Percentiles rank a stretch among this genome's conserved stretches.
These are phyloP conservation scores for Brassica balearica DNA, from an alignment of 441 rosid genomes.

Conservation along the genomic window DNA sequence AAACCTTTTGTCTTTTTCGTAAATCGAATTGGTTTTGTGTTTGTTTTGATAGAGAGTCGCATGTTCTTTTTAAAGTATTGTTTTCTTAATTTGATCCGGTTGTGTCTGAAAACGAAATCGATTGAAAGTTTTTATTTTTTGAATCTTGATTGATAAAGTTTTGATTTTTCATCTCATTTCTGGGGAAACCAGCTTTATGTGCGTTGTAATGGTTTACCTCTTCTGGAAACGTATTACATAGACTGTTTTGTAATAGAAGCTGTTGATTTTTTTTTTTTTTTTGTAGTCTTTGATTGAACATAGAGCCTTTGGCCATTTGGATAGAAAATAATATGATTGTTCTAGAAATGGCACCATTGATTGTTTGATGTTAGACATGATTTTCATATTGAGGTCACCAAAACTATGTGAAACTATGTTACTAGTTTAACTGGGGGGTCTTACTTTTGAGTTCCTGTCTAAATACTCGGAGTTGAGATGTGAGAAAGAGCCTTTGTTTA, in stretches of 20 bases:
- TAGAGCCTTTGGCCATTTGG: not conserved
- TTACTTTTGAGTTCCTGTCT: slow-evolving; percentile 2
- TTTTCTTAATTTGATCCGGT: slow-evolving; percentile 38
- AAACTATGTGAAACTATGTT: slow-evolving; percentile 11
- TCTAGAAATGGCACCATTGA: not conserved
- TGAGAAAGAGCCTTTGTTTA: slow-evolving; percentile 19
- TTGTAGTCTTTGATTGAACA: slow-evolving; percentile 8
- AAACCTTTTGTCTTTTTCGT: not conserved
- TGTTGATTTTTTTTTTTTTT: not conserved
- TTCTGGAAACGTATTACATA: too few relatives aligned
- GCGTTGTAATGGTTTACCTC: not conserved
- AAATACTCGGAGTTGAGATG: not conserved
- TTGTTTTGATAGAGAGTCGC: not conserved
- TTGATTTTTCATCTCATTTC: slow-evolving; percentile 14
- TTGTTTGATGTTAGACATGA: not conserved
- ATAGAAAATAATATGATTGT: not conserved
- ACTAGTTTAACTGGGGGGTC: slow-evolving; percentile 5
- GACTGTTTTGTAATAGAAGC: not conserved
- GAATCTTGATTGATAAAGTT: slow-evolving; percentile 4
- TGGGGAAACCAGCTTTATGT: not conserved
- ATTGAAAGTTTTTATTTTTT: slow-evolving; percentile 15
- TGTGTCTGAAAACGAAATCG: slow-evolving; percentile 24
- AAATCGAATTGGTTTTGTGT: not conserved
- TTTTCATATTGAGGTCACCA: not conserved
- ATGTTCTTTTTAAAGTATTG: not conserved